A percentile compares a stretch with the other conserved stretches of the same genome.
Conservation (phyloP, 768 basidiomycete genomes). For the Suillus spraguei region DNA sequence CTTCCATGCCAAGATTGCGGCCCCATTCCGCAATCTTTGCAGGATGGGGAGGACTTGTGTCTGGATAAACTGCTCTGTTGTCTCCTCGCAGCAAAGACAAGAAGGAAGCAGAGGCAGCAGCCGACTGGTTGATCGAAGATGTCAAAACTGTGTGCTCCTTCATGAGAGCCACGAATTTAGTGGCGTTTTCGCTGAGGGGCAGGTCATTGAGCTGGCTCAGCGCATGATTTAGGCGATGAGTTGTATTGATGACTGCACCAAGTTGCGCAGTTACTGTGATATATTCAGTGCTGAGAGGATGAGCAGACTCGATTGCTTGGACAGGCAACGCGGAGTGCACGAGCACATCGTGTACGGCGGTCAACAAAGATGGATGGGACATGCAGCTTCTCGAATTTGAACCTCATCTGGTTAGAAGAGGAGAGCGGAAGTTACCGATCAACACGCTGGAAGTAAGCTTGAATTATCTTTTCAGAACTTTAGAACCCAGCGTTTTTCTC, state of each 20-base stretch:
- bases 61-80: slow-evolving; percentile 29
- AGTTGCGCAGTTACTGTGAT: slow-evolving; percentile 36
- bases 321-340: slow-evolving; percentile 29
- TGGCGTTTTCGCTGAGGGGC: slow-evolving; percentile 54
- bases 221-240: slow-evolving; percentile 56
- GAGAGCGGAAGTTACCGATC: neutral
- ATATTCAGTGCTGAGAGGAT: slow-evolving; percentile 30
- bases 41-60: slow-evolving; percentile 30
- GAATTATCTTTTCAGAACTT: too few species aligned
- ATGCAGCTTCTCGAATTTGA: slow-evolving; percentile 1
- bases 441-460: neutral
- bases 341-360: slow-evolving; percentile 30
- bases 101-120: slow-evolving; percentile 24
- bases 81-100: slow-evolving; percentile 16
- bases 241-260: slow-evolving; percentile 51
- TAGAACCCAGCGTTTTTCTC: too few species aligned
- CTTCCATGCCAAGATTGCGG: slow-evolving; percentile 68
- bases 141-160: slow-evolving; percentile 59
- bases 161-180: slow-evolving; percentile 69
- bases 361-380: slow-evolving; percentile 27
- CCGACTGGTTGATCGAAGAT: slow-evolving; percentile 29
- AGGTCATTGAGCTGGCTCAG: slow-evolving; percentile 47
- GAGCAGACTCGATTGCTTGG: slow-evolving; percentile 20
- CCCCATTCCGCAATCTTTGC: slow-evolving; percentile 61
- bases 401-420: neutral